Conservation (phyloP, 2,329 filamentous ascomycete species). For the Pseudohalonectria lignicola region DNA sequence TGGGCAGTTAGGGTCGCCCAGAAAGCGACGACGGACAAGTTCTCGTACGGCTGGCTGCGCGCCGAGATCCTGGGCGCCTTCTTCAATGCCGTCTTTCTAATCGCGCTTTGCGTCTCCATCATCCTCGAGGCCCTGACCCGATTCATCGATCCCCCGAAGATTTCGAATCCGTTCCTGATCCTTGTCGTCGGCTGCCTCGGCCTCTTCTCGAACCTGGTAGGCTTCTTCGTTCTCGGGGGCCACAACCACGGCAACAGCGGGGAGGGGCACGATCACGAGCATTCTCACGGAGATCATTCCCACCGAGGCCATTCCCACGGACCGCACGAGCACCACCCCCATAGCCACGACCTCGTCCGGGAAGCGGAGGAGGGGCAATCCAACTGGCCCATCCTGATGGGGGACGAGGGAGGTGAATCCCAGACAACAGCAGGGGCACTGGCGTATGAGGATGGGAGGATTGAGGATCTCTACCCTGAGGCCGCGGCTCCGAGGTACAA, state of each 20-base stretch:
- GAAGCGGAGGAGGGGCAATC: slow-evolving; percentile 12
- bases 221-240: slow-evolving; percentile 84
- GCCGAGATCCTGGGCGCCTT: slow-evolving; percentile 94
- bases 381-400: too few relatives aligned
- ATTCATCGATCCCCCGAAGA: slow-evolving; percentile 82
- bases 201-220: slow-evolving; percentile 77
- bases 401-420: too few relatives aligned
- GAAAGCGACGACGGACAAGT: slow-evolving; percentile 77
- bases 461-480: too few relatives aligned
- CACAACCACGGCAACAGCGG: slow-evolving; percentile 74
- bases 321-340: slow-evolving; percentile 17
- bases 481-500: too few relatives aligned
- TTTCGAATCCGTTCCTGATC: slow-evolving; percentile 75
- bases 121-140: slow-evolving; percentile 90
- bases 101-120: slow-evolving; percentile 92
- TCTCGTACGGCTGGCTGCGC: slow-evolving; percentile 95
- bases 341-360: slow-evolving; percentile 14
- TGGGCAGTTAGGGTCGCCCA: slow-evolving; percentile 92
- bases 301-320: slow-evolving; percentile 16
- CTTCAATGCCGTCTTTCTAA: slow-evolving; percentile 94
- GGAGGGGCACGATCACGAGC: slow-evolving; percentile 32
- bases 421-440: slow-evolving; percentile 16
- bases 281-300: slow-evolving; percentile 25
- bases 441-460: slow-evolving; percentile 4
- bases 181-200: slow-evolving; percentile 82